Evolutionary conservation across 2,329 filamentous ascomycete genomes (phyloP).

Genomic region (Ceratocystis ficicola): DNA sequence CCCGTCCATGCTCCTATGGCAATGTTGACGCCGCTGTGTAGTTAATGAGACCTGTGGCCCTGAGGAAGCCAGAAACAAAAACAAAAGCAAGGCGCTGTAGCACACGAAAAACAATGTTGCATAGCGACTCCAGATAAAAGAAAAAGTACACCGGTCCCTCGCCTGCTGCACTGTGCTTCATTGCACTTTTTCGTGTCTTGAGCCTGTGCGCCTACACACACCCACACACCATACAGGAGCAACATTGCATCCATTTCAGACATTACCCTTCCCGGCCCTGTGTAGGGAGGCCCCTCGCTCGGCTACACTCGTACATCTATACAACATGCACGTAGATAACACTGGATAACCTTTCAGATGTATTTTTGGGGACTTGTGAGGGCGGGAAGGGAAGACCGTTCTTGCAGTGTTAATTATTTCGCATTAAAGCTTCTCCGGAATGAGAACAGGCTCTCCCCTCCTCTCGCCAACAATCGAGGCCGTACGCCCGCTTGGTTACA

Average conservation of each 20-base stretch:
- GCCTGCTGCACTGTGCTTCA: too few relatives aligned
- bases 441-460: too few relatives aligned
- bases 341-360: not conserved
- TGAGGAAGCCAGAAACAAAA: too few relatives aligned
- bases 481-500: not conserved
- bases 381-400: too few relatives aligned
- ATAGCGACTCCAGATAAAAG: not conserved
- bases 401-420: not conserved
- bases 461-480: too few relatives aligned
- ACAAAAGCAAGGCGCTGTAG: too few relatives aligned
- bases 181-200: not conserved
- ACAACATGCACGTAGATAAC: not conserved
- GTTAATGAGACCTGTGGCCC: not conserved
- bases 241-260: not conserved
- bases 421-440: too few relatives aligned
- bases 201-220: not conserved
- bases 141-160: not conserved
- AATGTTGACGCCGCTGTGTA: not conserved
- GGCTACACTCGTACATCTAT: not conserved
- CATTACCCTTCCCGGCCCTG: not conserved
- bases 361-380: not conserved
- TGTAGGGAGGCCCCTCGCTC: not conserved
- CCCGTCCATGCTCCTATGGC: not conserved
- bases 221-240: not conserved
- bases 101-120: not conserved